phyloP scores from a whole-genome alignment of 2,329 filamentous ascomycete species.

The Xylaria sp. region DNA sequence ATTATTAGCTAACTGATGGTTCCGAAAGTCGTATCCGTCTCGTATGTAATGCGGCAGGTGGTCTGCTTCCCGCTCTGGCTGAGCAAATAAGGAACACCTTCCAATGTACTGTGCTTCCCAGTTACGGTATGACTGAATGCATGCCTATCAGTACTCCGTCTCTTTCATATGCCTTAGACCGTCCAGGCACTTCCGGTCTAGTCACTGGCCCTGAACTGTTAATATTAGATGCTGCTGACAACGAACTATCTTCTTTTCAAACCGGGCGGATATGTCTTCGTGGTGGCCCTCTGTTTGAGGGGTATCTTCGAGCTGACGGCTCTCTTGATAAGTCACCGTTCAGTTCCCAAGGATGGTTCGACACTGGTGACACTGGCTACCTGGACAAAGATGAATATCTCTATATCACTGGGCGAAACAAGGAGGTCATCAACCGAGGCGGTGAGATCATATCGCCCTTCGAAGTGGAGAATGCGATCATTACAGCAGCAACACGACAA shows the following conservation, averaged over 20 bases:
- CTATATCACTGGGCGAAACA: conserved; percentile 65
- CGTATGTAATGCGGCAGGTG: conserved; percentile 67
- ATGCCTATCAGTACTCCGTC: conserved; percentile 69
- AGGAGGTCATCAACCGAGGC: conserved; percentile 68
- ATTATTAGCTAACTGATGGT: neutral
- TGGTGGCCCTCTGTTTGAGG: conserved; percentile 62
- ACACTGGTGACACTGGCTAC: conserved; percentile 65
- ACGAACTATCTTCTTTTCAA: conserved; percentile 46
- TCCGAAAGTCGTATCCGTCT: conserved; percentile 56
- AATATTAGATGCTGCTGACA: conserved; percentile 58
- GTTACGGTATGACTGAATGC: conserved; percentile 70
- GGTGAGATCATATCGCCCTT: conserved; percentile 70
- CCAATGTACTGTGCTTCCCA: conserved; percentile 63
- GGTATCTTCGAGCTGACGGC: conserved; percentile 59
- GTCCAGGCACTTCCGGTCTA: conserved; percentile 64
- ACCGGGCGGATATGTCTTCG: conserved; percentile 63
- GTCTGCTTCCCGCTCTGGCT: conserved; percentile 63
- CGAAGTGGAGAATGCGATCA: conserved; percentile 67
- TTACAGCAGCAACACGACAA: conserved; percentile 56
- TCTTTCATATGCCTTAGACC: conserved; percentile 62
- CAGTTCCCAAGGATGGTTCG: conserved; percentile 62
- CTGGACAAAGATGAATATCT: conserved; percentile 63
- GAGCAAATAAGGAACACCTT: conserved; percentile 62
- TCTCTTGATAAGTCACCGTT: conserved; percentile 59
- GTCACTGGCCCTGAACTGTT: conserved; percentile 63